A percentile compares a stretch with the other conserved stretches of the same genome.
Conservation (phyloP, 768 basidiomycete genomes). For the Tricholoma saponaceum region DNA sequence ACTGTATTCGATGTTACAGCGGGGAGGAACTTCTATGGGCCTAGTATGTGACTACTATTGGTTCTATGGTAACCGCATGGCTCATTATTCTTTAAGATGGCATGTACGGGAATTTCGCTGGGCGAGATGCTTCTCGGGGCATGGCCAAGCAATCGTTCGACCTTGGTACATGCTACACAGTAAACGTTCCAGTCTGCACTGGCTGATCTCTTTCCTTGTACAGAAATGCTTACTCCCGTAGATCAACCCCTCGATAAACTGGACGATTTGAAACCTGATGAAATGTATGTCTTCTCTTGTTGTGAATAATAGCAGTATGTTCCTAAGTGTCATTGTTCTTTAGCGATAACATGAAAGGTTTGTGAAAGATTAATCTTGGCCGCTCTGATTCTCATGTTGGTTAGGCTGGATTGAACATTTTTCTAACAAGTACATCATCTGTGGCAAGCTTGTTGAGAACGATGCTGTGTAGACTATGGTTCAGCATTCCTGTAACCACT, state of each 20-base stretch:
- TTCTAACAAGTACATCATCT: slow-evolving; percentile 86
- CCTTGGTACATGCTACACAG: slow-evolving; percentile 48
- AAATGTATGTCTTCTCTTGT: slow-evolving; percentile 59
- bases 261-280: slow-evolving; percentile 69
- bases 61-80: neutral
- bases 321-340: slow-evolving; percentile 7
- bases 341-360: slow-evolving; percentile 92
- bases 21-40: slow-evolving; percentile 92
- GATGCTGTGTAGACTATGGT: slow-evolving; percentile 38
- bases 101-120: slow-evolving; percentile 97
- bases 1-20: slow-evolving; percentile 91
- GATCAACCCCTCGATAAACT: slow-evolving; percentile 86
- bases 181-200: neutral
- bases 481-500: neutral
- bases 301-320: neutral
- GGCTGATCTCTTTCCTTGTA: neutral
- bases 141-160: slow-evolving; percentile 99
- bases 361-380: slow-evolving; percentile 8
- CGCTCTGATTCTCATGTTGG: slow-evolving; percentile 1
- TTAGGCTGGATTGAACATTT: slow-evolving; percentile 94
- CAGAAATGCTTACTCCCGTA: slow-evolving; percentile 88
- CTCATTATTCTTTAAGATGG: slow-evolving; percentile 56
- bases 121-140: slow-evolving; percentile 90
- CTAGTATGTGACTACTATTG: slow-evolving; percentile 51
- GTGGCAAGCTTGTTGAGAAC: slow-evolving; percentile 86